Conservation (phyloP, 2,329 filamentous ascomycete species). For the Ceratocystis smalleyi region DNA sequence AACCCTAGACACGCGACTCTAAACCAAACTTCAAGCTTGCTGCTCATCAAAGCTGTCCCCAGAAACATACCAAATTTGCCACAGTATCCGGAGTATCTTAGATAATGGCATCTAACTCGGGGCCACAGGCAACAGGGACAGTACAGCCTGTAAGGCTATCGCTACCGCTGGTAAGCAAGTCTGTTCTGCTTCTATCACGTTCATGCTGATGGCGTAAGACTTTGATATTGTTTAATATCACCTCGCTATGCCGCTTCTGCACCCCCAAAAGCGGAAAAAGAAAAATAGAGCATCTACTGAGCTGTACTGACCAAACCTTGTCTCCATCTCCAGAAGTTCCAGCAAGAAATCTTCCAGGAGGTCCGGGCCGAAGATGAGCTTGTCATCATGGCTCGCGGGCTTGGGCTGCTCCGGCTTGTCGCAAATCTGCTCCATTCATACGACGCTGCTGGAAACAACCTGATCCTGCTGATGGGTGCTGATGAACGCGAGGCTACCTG, state of each 20-base stretch:
- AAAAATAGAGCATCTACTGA: neutral
- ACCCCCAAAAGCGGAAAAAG: too few relatives aligned
- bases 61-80: neutral
- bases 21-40: too few relatives aligned
- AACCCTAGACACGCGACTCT: too few relatives aligned
- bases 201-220: neutral
- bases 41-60: neutral
- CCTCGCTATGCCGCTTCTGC: too few relatives aligned
- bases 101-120: neutral
- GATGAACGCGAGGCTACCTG: slow-evolving; percentile 89
- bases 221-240: neutral
- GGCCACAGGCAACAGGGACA: neutral
- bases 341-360: slow-evolving; percentile 88
- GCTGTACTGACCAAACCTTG: neutral
- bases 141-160: slow-evolving; percentile 56
- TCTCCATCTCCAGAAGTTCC: slow-evolving; percentile 50
- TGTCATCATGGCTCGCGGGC: slow-evolving; percentile 75
- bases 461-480: slow-evolving; percentile 77
- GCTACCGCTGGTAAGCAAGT: slow-evolving; percentile 46
- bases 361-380: slow-evolving; percentile 84
- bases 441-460: slow-evolving; percentile 85
- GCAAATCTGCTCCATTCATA: slow-evolving; percentile 96
- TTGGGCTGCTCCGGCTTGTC: slow-evolving; percentile 79
- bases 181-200: neutral
- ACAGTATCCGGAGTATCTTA: neutral